Evolutionary conservation across 2,329 filamentous ascomycete genomes (phyloP).

Genomic region (Ophiostoma populinum): DNA sequence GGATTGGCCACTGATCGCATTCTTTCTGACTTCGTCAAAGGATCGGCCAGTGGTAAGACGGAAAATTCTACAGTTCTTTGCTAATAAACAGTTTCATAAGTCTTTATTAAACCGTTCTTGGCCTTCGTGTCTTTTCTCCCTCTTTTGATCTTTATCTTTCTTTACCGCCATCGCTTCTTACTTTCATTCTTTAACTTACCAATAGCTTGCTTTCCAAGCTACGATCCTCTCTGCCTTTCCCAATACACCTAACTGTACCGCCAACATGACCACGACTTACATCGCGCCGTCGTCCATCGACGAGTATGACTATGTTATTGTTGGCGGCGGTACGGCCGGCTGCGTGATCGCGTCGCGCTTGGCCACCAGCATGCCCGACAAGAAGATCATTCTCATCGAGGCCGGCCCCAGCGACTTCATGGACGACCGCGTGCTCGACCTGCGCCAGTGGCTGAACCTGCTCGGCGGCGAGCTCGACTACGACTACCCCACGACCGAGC

Average conservation of each 20-base stretch:
- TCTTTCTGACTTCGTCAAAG: too few species aligned
- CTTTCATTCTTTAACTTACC: too few species aligned
- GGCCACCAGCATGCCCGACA: constrained; percentile 60
- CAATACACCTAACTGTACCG: neutral
- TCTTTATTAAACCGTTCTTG: too few species aligned
- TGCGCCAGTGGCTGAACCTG: constrained; percentile 73
- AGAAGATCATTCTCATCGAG: constrained; percentile 69
- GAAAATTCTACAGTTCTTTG: too few species aligned
- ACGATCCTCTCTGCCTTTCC: neutral
- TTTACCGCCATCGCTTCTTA: neutral
- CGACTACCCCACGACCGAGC: constrained; percentile 77
- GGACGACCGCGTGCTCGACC: constrained; percentile 69
- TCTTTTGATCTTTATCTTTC: neutral
- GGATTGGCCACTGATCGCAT: too few species aligned
- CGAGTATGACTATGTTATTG: constrained; percentile 69
- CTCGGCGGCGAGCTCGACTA: constrained; percentile 81
- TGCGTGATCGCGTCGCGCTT: constrained; percentile 70
- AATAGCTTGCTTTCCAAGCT: too few species aligned
- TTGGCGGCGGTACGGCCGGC: constrained; percentile 72
- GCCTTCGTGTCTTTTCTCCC: neutral
- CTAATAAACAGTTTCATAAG: too few species aligned
- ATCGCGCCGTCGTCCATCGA: constrained; percentile 46
- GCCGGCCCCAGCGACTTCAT: constrained; percentile 79
- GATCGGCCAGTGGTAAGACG: too few species aligned
- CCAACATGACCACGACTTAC: constrained; percentile 46